Base-by-base conservation (phyloP, 2,329 filamentous ascomycete genomes). In the Neocatenulostroma microsporum region DNA sequence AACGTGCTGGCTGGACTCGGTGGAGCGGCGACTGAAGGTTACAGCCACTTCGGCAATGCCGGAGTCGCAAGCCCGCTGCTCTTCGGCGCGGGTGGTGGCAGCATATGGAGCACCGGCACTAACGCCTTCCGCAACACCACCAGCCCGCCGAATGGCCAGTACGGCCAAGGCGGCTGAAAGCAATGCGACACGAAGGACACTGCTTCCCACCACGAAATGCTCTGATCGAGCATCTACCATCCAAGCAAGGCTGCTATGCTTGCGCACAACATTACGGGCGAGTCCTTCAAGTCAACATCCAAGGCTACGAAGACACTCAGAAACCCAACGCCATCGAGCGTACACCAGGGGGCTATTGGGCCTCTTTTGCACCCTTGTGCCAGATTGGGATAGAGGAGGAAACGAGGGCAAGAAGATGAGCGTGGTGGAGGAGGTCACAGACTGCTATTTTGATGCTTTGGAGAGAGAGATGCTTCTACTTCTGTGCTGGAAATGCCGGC, bases 1-100 rank as follows among this genome's bases (percentile, higher is more conserved):
- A 41, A 28, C 29, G 46, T n/a, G 6, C 15, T 23, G 6, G 17
- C 9, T 14, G n/a, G n/a, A n/a, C n/a, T n/a, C n/a, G n/a, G n/a
- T n/a, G n/a, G n/a, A n/a, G n/a, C n/a, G n/a, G 23, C 17, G 7
- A 13, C 13, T 13, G 25, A 42, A 18, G 40, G 35, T 14, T 42
- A 39, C 12, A 36, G 35, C 15, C 37, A 38, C 4, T 52, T 50
- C 18, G 48, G 45, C 32, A 35, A 51, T 11, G 54, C 57, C 13
- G 57, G 52, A 28, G 55, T 64, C 47, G 56, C 54, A 6, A 66
- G 61, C 40, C 62, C 63, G 7, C 36, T 67, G 21, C 50, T 67
- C 5, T 68, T 66, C 42, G 62, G 57, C 11, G 55, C 55, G 24
- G 56, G 49, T 4, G 51, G 51, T 19, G 60, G 60, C n/a, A n/a